Evolutionary conservation across 2,329 filamentous ascomycete genomes (phyloP).

Genomic region (Fusarium zealandicum): DNA sequence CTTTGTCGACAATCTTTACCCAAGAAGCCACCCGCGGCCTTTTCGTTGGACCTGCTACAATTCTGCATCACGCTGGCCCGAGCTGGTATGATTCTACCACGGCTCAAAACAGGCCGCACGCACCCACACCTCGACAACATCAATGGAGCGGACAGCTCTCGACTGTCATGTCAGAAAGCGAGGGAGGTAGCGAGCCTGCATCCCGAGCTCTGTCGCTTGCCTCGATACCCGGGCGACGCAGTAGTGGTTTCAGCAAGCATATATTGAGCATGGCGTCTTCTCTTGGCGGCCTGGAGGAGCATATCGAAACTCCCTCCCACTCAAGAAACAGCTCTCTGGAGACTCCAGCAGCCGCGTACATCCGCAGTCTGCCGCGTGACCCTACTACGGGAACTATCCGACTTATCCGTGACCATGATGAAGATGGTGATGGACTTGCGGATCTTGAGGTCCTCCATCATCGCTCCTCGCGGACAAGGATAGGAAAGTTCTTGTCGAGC

Average conservation of each 20-base stretch:
- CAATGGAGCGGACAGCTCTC: constrained; percentile 71
- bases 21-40: constrained; percentile 53
- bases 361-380: constrained; percentile 48
- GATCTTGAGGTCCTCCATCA: constrained; percentile 63
- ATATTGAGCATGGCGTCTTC: constrained; percentile 66
- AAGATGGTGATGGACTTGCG: constrained; percentile 69
- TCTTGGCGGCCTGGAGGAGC: constrained; percentile 54
- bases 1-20: constrained; percentile 61
- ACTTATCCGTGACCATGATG: constrained; percentile 65
- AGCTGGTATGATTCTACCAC: constrained; percentile 33
- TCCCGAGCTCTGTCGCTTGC: constrained; percentile 57
- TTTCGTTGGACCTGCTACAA: constrained; percentile 41
- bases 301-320: constrained; percentile 44
- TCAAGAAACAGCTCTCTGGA: constrained; percentile 58
- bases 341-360: constrained; percentile 55
- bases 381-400: constrained; percentile 48
- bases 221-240: constrained; percentile 54
- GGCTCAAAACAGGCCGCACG: constrained; percentile 20
- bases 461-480: constrained; percentile 60
- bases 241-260: constrained; percentile 62
- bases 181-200: constrained; percentile 57
- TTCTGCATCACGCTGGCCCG: constrained; percentile 38
- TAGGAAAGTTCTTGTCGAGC: constrained; percentile 60
- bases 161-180: constrained; percentile 69
- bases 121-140: constrained; percentile 50